phyloP scores from a whole-genome alignment of 192 early-diverging fungal species.

The Coemansia sp. region DNA sequence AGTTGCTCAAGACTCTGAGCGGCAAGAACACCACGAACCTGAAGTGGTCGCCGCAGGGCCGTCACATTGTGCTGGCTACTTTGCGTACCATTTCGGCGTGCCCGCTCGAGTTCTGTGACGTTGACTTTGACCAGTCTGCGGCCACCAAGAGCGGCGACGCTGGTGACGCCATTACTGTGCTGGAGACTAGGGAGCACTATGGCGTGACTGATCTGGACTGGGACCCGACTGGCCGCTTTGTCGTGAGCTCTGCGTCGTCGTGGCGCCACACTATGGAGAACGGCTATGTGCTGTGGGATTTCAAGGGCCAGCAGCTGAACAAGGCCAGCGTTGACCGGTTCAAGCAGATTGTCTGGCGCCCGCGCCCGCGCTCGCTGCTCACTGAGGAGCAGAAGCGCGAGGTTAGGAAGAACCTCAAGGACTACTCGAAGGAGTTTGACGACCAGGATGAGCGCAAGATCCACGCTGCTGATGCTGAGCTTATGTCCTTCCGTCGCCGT shows the following conservation, averaged over 20 bases:
- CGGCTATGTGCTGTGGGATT: slow-evolving; percentile 92
- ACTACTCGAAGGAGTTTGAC: slow-evolving; percentile 87
- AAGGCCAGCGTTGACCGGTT: slow-evolving; percentile 78
- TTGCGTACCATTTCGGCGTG: slow-evolving; percentile 72
- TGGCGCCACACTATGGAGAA: slow-evolving; percentile 89
- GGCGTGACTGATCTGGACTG: slow-evolving; percentile 95
- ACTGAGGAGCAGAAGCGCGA: slow-evolving; percentile 78
- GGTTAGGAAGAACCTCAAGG: slow-evolving; percentile 90
- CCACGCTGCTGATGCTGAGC: slow-evolving; percentile 72
- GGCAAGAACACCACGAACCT: slow-evolving; percentile 82
- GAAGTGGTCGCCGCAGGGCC: slow-evolving; percentile 96
- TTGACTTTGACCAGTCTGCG: slow-evolving; percentile 71
- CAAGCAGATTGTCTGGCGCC: slow-evolving; percentile 96
- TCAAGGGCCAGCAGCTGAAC: slow-evolving; percentile 80
- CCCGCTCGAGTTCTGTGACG: slow-evolving; percentile 94
- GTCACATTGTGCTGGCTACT: slow-evolving; percentile 86
- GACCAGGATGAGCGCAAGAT: slow-evolving; percentile 80
- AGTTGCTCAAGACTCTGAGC: slow-evolving; percentile 81
- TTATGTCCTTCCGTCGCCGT: slow-evolving; percentile 72
- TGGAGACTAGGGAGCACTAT: slow-evolving; percentile 88
- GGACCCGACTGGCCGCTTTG: slow-evolving; percentile 97
- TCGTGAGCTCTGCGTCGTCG: slow-evolving; percentile 81
- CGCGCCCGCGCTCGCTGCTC: slow-evolving; percentile 84
- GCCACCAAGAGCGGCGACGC: slow-evolving; percentile 57
- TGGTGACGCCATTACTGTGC: slow-evolving; percentile 65